Percentiles rank a stretch among this genome's conserved stretches.
Evolutionary conservation across 1,139 yeast species (phyloP).

Genomic region (Scheffersomyces parashehatae): DNA sequence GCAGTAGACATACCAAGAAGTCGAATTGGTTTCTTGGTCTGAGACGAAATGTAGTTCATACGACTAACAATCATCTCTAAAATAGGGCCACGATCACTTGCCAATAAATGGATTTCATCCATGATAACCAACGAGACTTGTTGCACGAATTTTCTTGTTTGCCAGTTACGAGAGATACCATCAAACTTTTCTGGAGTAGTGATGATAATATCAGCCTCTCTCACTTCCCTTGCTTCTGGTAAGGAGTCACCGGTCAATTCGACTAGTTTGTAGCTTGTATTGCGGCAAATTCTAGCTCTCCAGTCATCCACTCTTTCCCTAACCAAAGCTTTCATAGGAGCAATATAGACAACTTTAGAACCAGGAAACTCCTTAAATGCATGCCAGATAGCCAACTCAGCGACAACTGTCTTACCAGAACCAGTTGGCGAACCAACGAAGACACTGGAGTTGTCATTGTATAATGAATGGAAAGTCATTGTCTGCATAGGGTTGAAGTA

Average conservation of each 20-base stretch:
- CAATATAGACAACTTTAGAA: slow-evolving; percentile 89
- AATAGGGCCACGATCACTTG: slow-evolving; percentile 98
- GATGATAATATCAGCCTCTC: slow-evolving; percentile 86
- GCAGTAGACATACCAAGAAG: slow-evolving; percentile 96
- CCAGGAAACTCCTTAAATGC: slow-evolving; percentile 81
- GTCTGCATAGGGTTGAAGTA: slow-evolving; percentile 99
- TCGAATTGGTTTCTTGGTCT: slow-evolving; percentile 74
- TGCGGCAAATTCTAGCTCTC: slow-evolving; percentile 67
- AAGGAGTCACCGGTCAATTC: slow-evolving; percentile 96
- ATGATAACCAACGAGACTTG: slow-evolving; percentile 87
- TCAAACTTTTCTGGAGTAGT: slow-evolving; percentile 99
- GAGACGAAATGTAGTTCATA: slow-evolving; percentile 86
- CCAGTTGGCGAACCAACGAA: slow-evolving; percentile 99
- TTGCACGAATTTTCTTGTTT: slow-evolving; percentile 89
- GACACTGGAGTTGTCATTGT: slow-evolving; percentile 74
- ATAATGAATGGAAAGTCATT: slow-evolving; percentile 89
- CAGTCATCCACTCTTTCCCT: slow-evolving; percentile 97
- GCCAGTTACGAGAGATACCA: slow-evolving; percentile 99
- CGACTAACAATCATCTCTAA: slow-evolving; percentile 98
- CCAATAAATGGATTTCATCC: slow-evolving; percentile 97
- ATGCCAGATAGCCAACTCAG: slow-evolving; percentile 96
- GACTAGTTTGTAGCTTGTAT: slow-evolving; percentile 69
- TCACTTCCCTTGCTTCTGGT: slow-evolving; percentile 85
- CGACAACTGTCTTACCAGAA: slow-evolving; percentile 96
- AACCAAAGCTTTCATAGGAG: slow-evolving; percentile 98